A percentile compares a stretch with the other conserved stretches of the same genome.
These are phyloP conservation scores for Solanum corneliomulleri DNA, from an alignment of 257 asterid genomes.

Conservation along the genomic window DNA sequence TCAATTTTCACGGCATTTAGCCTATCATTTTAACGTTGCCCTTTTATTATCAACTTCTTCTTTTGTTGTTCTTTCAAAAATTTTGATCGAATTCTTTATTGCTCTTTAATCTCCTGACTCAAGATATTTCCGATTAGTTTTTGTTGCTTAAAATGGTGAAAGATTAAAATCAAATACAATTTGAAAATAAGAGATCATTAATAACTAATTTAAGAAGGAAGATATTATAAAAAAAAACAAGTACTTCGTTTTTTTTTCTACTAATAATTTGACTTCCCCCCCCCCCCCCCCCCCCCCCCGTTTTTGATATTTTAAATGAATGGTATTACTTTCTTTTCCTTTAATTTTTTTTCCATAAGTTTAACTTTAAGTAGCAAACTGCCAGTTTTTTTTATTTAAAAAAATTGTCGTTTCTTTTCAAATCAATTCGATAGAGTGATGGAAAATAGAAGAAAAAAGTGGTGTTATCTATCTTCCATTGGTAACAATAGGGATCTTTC, in stretches of 20 bases:
- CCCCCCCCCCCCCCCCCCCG: not conserved
- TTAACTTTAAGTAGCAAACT: not conserved
- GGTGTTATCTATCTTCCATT: not conserved
- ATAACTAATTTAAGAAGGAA: not conserved
- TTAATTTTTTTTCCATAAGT: not conserved
- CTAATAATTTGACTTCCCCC: too few relatives aligned
- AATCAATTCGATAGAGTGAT: not conserved
- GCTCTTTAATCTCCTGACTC: too few relatives aligned
- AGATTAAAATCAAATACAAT: not conserved
- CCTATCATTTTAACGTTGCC: too few relatives aligned
- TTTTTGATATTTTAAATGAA: not conserved
- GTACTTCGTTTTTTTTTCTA: not conserved
- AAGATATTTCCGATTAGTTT: not conserved
- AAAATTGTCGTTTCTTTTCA: not conserved
- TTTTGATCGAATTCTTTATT: too few relatives aligned
- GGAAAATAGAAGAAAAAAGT: not conserved
- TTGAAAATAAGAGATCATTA: not conserved
- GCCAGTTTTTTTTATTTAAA: not conserved
- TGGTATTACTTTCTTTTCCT: not conserved
- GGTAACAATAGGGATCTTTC: not conserved
- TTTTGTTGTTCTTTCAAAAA: too few relatives aligned
- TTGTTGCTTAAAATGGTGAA: not conserved
- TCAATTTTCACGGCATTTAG: fast-evolving
- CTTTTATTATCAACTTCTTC: too few relatives aligned
- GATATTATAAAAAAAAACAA: not conserved